Conservation (phyloP, 75 land plant species). For the Cryptomeria japonica region DNA sequence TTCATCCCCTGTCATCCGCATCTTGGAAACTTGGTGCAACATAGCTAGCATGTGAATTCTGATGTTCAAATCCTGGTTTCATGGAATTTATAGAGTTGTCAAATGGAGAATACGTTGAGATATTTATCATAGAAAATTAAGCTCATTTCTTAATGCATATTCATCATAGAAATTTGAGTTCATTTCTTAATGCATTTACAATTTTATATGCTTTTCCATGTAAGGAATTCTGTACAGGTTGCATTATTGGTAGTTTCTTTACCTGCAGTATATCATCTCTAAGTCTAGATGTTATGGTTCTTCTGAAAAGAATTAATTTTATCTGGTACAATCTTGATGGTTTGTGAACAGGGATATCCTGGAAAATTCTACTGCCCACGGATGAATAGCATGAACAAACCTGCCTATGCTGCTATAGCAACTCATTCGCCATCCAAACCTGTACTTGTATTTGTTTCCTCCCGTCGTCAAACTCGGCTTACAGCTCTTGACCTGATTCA, state of each 20-base stretch:
- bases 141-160: not conserved
- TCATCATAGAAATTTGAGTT: not conserved
- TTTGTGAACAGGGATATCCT: slow-evolving; percentile 80
- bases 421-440: slow-evolving; percentile 98
- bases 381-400: slow-evolving; percentile 99
- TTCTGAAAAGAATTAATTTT: not conserved
- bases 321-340: not conserved
- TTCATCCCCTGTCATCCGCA: too few species aligned
- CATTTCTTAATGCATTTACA: not conserved
- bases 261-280: not conserved
- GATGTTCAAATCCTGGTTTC: not conserved
- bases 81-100: too few species aligned
- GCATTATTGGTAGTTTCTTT: not conserved
- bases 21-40: too few species aligned
- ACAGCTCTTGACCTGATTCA: slow-evolving; percentile 97
- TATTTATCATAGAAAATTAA: too few species aligned
- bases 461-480: slow-evolving; percentile 95
- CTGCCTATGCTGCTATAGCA: slow-evolving; percentile 96
- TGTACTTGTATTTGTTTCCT: slow-evolving; percentile 96
- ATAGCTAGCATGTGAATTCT: not conserved
- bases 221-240: not conserved
- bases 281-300: not conserved
- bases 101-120: too few species aligned
- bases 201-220: not conserved
- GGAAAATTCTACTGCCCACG: slow-evolving; percentile 98